Conservation (phyloP, 768 basidiomycete genomes). For the Lactifluus volemus region DNA sequence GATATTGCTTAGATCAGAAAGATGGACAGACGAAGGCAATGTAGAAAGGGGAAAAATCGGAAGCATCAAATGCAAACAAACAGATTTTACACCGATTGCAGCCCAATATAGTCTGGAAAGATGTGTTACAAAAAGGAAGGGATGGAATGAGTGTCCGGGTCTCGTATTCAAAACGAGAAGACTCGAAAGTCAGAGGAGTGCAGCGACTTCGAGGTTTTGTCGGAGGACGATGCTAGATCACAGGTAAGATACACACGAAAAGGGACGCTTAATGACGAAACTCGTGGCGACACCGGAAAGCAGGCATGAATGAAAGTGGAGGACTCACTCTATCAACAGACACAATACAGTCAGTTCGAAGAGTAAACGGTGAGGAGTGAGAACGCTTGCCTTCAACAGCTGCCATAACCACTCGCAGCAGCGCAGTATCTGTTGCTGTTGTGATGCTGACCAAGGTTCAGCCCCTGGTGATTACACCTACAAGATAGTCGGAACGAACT, state of each 20-base stretch:
- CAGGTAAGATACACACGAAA: slow-evolving; percentile 25
- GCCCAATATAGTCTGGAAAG: slow-evolving; percentile 3
- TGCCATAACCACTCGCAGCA: slow-evolving; percentile 88
- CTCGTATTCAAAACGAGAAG: slow-evolving; percentile 11
- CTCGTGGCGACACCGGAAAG: slow-evolving; percentile 23
- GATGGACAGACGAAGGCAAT: slow-evolving; percentile 19
- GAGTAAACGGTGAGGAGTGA: slow-evolving; percentile 5
- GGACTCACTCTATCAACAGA: slow-evolving; percentile 55
- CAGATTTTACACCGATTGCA: slow-evolving; percentile 13
- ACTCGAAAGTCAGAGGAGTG: slow-evolving; percentile 41
- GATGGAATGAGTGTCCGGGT: not conserved
- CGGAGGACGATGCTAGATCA: slow-evolving; percentile 58
- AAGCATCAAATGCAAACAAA: not conserved
- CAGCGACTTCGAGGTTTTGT: slow-evolving; percentile 53
- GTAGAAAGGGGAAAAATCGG: slow-evolving; percentile 4
- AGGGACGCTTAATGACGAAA: slow-evolving; percentile 27
- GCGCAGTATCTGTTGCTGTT: slow-evolving; percentile 82
- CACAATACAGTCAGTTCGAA: slow-evolving; percentile 13
- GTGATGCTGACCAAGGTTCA: slow-evolving; percentile 49
- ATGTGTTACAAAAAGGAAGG: slow-evolving; percentile 10
- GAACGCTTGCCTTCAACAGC: slow-evolving; percentile 78
- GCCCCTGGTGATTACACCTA: slow-evolving; percentile 16
- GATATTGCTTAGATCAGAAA: slow-evolving; percentile 27
- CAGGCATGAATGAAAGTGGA: slow-evolving; percentile 22
- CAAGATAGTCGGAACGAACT: slow-evolving; percentile 46